Evolutionary conservation across 1,284 basidiomycete genomes (phyloP).

Genomic region (Mycosarcoma mackinlayi): DNA sequence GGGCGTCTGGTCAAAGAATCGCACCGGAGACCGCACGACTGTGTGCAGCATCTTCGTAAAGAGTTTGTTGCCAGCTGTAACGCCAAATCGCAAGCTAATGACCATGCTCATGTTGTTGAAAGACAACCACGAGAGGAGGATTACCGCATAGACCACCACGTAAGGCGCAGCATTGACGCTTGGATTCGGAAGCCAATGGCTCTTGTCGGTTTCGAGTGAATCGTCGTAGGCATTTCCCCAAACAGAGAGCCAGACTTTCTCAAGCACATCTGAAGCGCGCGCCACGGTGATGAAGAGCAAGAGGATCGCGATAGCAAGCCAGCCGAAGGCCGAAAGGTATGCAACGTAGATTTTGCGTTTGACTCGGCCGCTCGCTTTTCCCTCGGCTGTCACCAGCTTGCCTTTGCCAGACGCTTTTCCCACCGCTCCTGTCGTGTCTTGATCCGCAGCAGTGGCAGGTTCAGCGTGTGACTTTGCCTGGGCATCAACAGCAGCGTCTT

Average conservation of each 20-base stretch:
- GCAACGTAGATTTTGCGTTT: constrained; percentile 82
- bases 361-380: constrained; percentile 79
- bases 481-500: constrained; percentile 31
- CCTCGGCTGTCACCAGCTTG: constrained; percentile 78
- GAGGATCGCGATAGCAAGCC: constrained; percentile 18
- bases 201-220: background rate
- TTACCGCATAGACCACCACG: constrained; percentile 16
- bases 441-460: background rate
- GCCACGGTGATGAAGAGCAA: constrained; percentile 24
- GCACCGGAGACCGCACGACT: constrained; percentile 53
- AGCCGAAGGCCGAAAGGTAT: constrained; percentile 73
- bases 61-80: constrained; percentile 46
- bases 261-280: constrained; percentile 22
- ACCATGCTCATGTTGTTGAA: constrained; percentile 5
- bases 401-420: constrained; percentile 15
- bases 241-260: constrained; percentile 43
- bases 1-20: constrained; percentile 59
- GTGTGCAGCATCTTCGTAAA: constrained; percentile 51
- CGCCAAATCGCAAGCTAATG: background rate
- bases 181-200: constrained; percentile 11
- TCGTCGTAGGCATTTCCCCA: constrained; percentile 35
- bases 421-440: constrained; percentile 9
- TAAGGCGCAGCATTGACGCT: constrained; percentile 24
- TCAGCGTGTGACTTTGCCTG: constrained; percentile 24
- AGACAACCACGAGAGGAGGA: constrained; percentile 2